Base-by-base conservation (phyloP, 805 yeast genomes). In the Candida parachauliodes region DNA sequence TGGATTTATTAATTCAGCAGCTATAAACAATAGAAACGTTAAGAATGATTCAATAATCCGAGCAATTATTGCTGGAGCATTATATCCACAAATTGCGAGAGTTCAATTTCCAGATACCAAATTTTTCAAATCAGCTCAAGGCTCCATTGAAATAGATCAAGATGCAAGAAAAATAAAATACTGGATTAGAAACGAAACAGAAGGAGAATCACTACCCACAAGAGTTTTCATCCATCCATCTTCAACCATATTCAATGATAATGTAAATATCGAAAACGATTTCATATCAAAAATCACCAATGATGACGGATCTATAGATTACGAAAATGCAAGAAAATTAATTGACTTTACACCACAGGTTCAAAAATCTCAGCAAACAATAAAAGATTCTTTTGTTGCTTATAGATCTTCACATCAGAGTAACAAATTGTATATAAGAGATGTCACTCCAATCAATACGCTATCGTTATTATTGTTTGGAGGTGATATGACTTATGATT, bases 191-290 rank as follows among this genome's bases (percentile, higher is more conserved):
- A 78, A 77, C 49, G 87, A 81, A 36, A 72, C 68, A 35, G 7
- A 49, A 42, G 14, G 43, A 40, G 44, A 33, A 12, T n/a, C n/a
- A n/a, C 50, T 72, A 4, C 88, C 88, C 1, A 67, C 75, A 0
- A 65, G 96, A 33, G 88, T 89, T 0, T 89, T 87, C 46, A 60
- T 87, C 16, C 97, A 91, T 52, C 97, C 98, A 1, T 79, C 93
- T 0, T 88, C 96, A 0, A 69, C 84, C 2, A 52, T 86, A 34
- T 87, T 88, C 52, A 72, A 76, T 51, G 62, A 46, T 23, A 44
- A 37, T 5, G 65, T 60, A 20, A 48, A 55, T 4, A 40, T 29
- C 17, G 37, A 22, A 23, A 36, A 38, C 9, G 39, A 37, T 1
- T 34, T 36, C 23, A 15, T 22, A 11, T 21, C 42, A 8, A 45